Conservation (phyloP, 1,284 basidiomycete genomes). For the Ustilago shanxiensis region DNA sequence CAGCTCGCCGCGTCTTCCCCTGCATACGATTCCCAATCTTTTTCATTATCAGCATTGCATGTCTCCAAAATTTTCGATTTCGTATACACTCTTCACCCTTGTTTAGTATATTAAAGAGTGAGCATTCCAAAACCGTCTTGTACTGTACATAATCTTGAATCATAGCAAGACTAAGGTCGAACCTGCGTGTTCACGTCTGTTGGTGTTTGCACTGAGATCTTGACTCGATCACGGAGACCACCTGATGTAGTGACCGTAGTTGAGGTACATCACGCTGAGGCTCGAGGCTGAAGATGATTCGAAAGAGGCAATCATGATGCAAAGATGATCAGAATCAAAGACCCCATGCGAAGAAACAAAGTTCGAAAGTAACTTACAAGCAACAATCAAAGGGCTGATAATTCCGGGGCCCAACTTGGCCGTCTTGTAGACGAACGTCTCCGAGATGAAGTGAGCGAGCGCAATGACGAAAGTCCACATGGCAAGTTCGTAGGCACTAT, state of each 20-base stretch:
- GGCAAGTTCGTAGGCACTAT: conserved; percentile 81
- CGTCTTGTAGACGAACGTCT: conserved; percentile 85
- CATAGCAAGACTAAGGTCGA: too few species aligned
- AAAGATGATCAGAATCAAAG: background rate
- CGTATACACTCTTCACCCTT: background rate
- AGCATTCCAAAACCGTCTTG: background rate
- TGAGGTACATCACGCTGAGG: conserved; percentile 33
- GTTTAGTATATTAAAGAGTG: background rate
- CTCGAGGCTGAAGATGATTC: conserved; percentile 32
- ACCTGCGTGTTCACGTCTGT: background rate
- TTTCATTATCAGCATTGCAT: conserved; percentile 6
- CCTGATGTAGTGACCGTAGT: conserved; percentile 27
- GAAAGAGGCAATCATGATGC: background rate
- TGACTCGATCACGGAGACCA: background rate
- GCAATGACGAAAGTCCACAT: conserved; percentile 89
- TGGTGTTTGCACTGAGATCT: background rate
- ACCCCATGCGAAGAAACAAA: background rate
- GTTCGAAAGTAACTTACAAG: conserved; percentile 76
- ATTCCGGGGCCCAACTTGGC: conserved; percentile 77
- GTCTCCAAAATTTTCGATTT: background rate
- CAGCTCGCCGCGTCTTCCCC: conserved; percentile 21
- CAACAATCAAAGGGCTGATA: conserved; percentile 84
- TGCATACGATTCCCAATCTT: background rate
- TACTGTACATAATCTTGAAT: too few species aligned
- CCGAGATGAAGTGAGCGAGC: conserved; percentile 87